Evolutionary conservation across 139 green algal genomes (phyloP).

Genomic region (Micractinium conductrix): DNA sequence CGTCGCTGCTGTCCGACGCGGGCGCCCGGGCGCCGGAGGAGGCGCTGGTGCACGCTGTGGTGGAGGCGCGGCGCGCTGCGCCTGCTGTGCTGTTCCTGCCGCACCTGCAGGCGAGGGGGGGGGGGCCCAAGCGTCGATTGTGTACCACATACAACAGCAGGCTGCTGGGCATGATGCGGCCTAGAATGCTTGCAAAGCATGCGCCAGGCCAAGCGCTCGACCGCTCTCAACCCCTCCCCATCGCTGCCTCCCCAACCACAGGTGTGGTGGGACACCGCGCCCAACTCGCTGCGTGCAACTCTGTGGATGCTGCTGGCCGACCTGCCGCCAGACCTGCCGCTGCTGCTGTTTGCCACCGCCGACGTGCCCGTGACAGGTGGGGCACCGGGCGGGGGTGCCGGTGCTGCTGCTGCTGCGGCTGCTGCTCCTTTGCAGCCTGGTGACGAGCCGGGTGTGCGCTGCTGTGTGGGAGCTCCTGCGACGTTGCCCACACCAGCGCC

Average conservation of each 20-base stretch:
- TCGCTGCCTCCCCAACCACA: constrained; percentile 24
- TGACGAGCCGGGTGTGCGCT: too few species aligned
- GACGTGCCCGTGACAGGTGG: constrained; percentile 49
- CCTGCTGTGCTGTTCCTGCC: constrained; percentile 92
- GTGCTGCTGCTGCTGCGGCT: too few species aligned
- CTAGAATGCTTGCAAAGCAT: too few species aligned
- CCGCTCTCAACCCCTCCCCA: not conserved
- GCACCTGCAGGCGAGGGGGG: constrained; percentile 65
- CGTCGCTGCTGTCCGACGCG: constrained; percentile 78
- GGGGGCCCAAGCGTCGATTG: too few species aligned
- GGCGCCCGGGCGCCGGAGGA: constrained; percentile 81
- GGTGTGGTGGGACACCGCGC: constrained; percentile 76
- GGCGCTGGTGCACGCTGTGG: constrained; percentile 85
- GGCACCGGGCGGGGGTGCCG: too few species aligned
- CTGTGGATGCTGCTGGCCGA: constrained; percentile 87
- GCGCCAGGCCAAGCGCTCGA: not conserved
- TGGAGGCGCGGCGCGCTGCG: constrained; percentile 81
- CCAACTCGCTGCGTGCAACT: constrained; percentile 71
- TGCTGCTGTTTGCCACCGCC: constrained; percentile 88
- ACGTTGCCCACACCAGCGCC: too few species aligned
- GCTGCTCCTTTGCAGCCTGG: too few species aligned
- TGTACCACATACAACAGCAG: too few species aligned
- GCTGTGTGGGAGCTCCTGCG: too few species aligned
- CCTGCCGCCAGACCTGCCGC: constrained; percentile 78
- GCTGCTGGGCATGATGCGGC: too few species aligned